These are phyloP conservation scores for Apiospora malaysiana DNA, from an alignment of 2,329 filamentous ascomycete genomes.

Conservation along the genomic window DNA sequence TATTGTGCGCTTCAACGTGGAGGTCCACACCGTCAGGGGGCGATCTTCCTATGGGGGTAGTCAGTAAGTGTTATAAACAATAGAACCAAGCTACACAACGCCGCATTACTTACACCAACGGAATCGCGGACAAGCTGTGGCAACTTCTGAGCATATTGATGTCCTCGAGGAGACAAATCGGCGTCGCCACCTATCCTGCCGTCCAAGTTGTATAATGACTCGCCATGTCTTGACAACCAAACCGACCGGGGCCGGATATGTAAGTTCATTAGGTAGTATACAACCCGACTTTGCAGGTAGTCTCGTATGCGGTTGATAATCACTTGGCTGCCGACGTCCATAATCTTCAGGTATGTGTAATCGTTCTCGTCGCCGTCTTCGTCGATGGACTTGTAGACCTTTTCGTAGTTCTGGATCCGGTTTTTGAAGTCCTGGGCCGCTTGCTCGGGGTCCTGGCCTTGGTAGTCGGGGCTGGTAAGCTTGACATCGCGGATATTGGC, in stretches of 20 bases:
- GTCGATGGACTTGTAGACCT: constrained; percentile 93
- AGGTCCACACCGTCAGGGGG: constrained; percentile 67
- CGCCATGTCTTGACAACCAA: constrained; percentile 95
- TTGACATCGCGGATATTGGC: constrained; percentile 98
- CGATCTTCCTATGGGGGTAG: constrained; percentile 57
- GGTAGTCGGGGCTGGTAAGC: constrained; percentile 93
- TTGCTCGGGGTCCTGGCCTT: constrained; percentile 89
- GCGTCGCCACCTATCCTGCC: constrained; percentile 95
- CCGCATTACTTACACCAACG: constrained; percentile 70
- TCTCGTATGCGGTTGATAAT: constrained; percentile 98
- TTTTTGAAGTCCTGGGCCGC: constrained; percentile 92
- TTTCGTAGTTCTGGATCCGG: constrained; percentile 96
- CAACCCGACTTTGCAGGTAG: constrained; percentile 93
- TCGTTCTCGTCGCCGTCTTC: constrained; percentile 79
- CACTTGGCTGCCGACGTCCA: constrained; percentile 93
- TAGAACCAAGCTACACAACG: neutral
- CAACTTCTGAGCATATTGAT: constrained; percentile 84
- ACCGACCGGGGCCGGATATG: constrained; percentile 97
- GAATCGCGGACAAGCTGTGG: constrained; percentile 85
- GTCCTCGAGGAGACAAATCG: constrained; percentile 81
- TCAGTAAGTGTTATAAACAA: constrained; percentile 4
- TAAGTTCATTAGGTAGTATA: constrained; percentile 98
- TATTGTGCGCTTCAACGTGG: constrained; percentile 79
- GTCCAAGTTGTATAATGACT: constrained; percentile 88
- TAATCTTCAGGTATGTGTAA: constrained; percentile 95